These are phyloP conservation scores for Mucor circinelloides DNA, from an alignment of 371 early-diverging fungal species.

Conservation along the genomic window DNA sequence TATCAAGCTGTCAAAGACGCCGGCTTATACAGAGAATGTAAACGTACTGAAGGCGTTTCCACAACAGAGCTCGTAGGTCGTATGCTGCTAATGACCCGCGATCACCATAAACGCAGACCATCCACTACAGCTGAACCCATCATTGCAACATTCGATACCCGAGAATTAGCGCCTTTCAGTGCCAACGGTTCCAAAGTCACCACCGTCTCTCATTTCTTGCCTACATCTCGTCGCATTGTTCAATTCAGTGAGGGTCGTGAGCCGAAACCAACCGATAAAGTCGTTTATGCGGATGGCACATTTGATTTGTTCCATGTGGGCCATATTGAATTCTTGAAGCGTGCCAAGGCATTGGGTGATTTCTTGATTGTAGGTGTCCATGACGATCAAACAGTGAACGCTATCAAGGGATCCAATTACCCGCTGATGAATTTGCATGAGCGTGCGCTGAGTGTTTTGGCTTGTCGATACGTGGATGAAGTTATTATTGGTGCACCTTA, in stretches of 20 bases:
- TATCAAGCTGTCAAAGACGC: constrained; percentile 95
- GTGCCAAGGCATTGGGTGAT: constrained; percentile 85
- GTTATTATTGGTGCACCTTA: constrained; percentile 90
- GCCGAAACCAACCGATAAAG: constrained; percentile 63
- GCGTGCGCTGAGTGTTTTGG: constrained; percentile 86
- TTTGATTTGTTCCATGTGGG: constrained; percentile 98
- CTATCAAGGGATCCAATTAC: constrained; percentile 83
- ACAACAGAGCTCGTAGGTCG: constrained; percentile 96
- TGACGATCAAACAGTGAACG: constrained; percentile 89
- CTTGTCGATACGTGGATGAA: constrained; percentile 90
- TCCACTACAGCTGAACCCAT: constrained; percentile 5
- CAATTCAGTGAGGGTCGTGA: constrained; percentile 87
- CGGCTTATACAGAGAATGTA: constrained; percentile 90
- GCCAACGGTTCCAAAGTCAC: constrained; percentile 5
- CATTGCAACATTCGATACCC: constrained; percentile 8
- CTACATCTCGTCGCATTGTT: constrained; percentile 84
- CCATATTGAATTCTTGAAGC: constrained; percentile 91
- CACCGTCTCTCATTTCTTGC: constrained; percentile 81
- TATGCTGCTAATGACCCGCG: constrained; percentile 90
- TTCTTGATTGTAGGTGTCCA: constrained; percentile 94
- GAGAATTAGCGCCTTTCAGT: constrained; percentile 13
- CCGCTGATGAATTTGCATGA: constrained; percentile 96
- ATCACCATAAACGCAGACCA: constrained; percentile 69
- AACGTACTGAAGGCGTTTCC: constrained; percentile 91
- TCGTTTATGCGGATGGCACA: constrained; percentile 95